A percentile compares a stretch with the other conserved stretches of the same genome.
phyloP scores from a whole-genome alignment of 176 grass and related monocot genomes.

The Zoysia pacifica region DNA sequence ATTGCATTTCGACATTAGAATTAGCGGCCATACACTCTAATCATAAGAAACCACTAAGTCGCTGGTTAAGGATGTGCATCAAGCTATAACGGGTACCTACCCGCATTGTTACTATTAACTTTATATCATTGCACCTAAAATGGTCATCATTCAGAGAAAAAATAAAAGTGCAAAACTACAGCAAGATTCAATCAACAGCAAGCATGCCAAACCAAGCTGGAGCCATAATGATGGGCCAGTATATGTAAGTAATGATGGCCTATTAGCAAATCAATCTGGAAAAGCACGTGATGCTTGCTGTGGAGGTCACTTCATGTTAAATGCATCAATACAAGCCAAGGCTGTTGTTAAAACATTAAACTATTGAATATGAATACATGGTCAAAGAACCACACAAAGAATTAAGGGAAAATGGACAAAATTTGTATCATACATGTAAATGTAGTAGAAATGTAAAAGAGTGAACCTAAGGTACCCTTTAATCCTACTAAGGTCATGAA shows the following conservation, averaged over 20 bases:
- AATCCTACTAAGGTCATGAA: too few species aligned
- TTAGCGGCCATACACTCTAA: neutral
- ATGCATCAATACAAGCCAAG: conserved; percentile 2
- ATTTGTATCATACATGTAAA: conserved; percentile 24
- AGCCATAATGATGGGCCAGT: conserved; percentile 23
- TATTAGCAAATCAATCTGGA: conserved; percentile 28
- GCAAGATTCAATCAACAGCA: neutral
- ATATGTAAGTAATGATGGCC: conserved; percentile 32
- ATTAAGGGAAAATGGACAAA: neutral
- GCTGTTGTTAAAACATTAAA: neutral
- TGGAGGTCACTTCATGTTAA: conserved; percentile 29
- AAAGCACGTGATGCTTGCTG: conserved; percentile 25
- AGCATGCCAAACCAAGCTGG: conserved; percentile 30
- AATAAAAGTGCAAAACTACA: neutral
- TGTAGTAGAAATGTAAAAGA: neutral
- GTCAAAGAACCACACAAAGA: neutral
- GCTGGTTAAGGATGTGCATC: neutral
- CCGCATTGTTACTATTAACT: conserved; percentile 13
- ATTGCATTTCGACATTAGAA: neutral
- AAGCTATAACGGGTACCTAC: conserved; percentile 6
- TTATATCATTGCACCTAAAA: conserved; percentile 7
- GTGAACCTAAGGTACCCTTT: too few species aligned
- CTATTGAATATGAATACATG: conserved; percentile 24
- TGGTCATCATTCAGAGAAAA: conserved; percentile 9
- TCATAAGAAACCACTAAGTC: neutral